These are phyloP conservation scores for Candida krabiensis DNA, from an alignment of 805 yeast genomes.

Conservation along the genomic window DNA sequence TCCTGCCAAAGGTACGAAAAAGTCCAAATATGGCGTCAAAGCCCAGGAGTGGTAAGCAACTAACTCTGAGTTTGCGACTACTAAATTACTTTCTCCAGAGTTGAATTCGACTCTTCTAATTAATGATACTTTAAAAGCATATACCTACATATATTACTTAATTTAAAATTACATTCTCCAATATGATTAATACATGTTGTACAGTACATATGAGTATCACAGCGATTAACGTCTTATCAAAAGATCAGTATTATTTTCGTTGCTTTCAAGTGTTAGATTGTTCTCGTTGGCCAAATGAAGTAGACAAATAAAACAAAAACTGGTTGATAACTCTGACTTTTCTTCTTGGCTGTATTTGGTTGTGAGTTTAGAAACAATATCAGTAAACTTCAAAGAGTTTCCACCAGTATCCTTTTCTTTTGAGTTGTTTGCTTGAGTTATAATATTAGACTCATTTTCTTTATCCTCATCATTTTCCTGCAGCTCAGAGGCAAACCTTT, in stretches of 20 bases:
- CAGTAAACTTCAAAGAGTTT: constrained; percentile 27
- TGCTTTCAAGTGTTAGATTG: constrained; percentile 40
- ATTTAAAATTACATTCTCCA: too few relatives aligned
- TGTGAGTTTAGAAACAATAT: constrained; percentile 37
- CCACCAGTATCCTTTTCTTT: constrained; percentile 9
- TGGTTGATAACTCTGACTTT: constrained; percentile 45
- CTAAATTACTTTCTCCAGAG: too few relatives aligned
- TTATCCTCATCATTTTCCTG: constrained; percentile 17
- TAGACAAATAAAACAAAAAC: constrained; percentile 51
- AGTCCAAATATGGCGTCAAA: constrained; percentile 61
- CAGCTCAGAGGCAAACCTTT: constrained; percentile 32
- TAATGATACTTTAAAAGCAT: too few relatives aligned
- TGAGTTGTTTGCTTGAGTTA: constrained; percentile 1
- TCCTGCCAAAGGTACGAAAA: constrained; percentile 69
- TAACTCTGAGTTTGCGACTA: not conserved
- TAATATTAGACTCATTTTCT: constrained; percentile 1
- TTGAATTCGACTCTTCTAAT: too few relatives aligned
- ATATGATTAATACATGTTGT: too few relatives aligned
- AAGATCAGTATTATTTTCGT: constrained; percentile 37
- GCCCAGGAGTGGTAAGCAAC: constrained; percentile 74
- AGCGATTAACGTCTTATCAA: constrained; percentile 28
- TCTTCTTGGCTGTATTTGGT: constrained; percentile 38
- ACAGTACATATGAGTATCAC: too few relatives aligned
- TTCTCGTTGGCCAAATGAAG: constrained; percentile 52
- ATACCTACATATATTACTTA: too few relatives aligned